Evolutionary conservation across 2,329 filamentous ascomycete species (phyloP).

Genomic region (Paraphoma sp.): DNA sequence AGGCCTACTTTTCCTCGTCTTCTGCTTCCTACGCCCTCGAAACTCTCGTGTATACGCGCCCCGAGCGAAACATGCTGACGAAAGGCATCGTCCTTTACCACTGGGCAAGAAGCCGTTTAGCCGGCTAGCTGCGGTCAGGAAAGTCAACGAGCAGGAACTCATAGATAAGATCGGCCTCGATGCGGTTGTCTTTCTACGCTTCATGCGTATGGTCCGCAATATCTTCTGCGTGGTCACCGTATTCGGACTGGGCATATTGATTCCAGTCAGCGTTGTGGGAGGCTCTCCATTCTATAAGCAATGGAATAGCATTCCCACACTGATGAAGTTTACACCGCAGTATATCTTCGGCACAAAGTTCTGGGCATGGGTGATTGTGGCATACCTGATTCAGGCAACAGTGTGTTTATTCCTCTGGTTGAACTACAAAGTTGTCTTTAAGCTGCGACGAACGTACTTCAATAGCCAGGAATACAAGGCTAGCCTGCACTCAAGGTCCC

Average conservation of each 20-base stretch:
- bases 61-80: conserved; percentile 90
- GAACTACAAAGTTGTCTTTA: conserved; percentile 79
- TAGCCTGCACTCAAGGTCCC: conserved; percentile 76
- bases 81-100: conserved; percentile 83
- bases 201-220: conserved; percentile 87
- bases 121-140: conserved; percentile 80
- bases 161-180: conserved; percentile 88
- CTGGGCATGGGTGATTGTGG: conserved; percentile 65
- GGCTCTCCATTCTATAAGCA: conserved; percentile 43
- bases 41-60: conserved; percentile 93
- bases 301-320: conserved; percentile 31
- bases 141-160: conserved; percentile 76
- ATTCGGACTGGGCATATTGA: conserved; percentile 76
- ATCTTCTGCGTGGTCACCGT: conserved; percentile 79
- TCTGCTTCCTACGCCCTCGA: conserved; percentile 88
- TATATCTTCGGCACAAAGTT: conserved; percentile 58
- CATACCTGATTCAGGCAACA: conserved; percentile 72
- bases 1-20: conserved; percentile 74
- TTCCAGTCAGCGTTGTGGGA: conserved; percentile 74
- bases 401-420: conserved; percentile 84
- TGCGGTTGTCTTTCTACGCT: conserved; percentile 86
- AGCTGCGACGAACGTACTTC: conserved; percentile 78
- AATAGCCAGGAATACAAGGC: conserved; percentile 84
- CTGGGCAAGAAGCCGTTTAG: conserved; percentile 86
- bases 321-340: conserved; percentile 64